A percentile compares a stretch with the other conserved stretches of the same genome.
phyloP scores from a whole-genome alignment of 2,329 filamentous ascomycete species.

The Colletotrichum noveboracense region DNA sequence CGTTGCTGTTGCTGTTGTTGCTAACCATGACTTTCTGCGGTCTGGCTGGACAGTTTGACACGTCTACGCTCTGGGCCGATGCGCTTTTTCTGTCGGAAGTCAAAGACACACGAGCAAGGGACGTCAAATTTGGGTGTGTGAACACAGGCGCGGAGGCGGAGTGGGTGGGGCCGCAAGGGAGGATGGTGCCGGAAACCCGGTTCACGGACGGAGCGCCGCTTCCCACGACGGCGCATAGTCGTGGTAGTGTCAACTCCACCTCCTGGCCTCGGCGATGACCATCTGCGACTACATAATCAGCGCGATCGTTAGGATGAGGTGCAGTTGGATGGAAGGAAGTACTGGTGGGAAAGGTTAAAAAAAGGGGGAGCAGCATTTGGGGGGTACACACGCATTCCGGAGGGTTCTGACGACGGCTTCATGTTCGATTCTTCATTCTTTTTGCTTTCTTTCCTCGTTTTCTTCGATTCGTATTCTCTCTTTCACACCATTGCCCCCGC shows the following conservation, averaged over 20 bases:
- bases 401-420: not conserved
- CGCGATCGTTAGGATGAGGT: not conserved
- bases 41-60: not conserved
- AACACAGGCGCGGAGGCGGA: not conserved
- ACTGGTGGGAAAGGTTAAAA: not conserved
- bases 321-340: not conserved
- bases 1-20: not conserved
- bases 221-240: not conserved
- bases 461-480: not conserved
- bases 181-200: not conserved
- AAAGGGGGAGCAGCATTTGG: not conserved
- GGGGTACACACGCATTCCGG: not conserved
- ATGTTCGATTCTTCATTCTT: not conserved
- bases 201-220: not conserved
- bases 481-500: not conserved
- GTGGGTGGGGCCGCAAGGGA: constrained; percentile 6
- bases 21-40: not conserved
- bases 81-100: no score
- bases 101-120: not conserved
- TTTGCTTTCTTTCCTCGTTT: not conserved
- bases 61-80: not conserved
- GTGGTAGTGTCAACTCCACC: no score
- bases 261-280: not conserved
- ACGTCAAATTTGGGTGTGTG: constrained; percentile 3
- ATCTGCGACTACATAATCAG: not conserved